Evolutionary conservation across 345 rosid genomes (phyloP).

Genomic region (Streptanthus diversifolius): DNA sequence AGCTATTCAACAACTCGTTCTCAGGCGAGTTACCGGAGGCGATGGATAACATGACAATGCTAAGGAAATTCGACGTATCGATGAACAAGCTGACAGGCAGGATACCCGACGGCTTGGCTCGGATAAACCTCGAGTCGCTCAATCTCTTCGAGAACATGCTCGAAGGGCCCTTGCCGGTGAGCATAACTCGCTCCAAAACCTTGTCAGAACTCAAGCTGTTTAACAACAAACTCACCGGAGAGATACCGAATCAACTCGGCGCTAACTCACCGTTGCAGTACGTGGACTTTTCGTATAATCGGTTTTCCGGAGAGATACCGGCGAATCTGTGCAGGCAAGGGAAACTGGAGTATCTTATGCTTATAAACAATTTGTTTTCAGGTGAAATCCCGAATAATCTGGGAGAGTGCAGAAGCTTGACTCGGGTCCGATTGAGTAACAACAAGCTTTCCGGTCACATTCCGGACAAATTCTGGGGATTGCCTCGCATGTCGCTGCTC

Average conservation of each 20-base stretch:
- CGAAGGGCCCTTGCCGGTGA: conserved; percentile 64
- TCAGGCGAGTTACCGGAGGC: conserved; percentile 58
- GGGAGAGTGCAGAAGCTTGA: conserved; percentile 58
- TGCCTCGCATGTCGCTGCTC: conserved; percentile 57
- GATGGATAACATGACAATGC: conserved; percentile 46
- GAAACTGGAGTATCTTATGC: conserved; percentile 45
- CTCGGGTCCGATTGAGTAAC: conserved; percentile 57
- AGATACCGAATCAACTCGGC: conserved; percentile 64
- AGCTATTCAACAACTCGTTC: conserved; percentile 66
- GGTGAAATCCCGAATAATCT: conserved; percentile 61
- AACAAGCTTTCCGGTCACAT: conserved; percentile 56
- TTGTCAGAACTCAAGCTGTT: conserved; percentile 65
- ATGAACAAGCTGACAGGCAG: conserved; percentile 56
- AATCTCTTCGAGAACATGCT: conserved; percentile 61
- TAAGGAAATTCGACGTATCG: conserved; percentile 62
- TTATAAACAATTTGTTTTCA: conserved; percentile 64
- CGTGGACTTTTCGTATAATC: conserved; percentile 64
- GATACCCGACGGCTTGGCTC: conserved; percentile 60
- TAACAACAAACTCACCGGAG: conserved; percentile 63
- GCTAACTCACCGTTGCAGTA: conserved; percentile 45
- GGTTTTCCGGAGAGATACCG: conserved; percentile 63
- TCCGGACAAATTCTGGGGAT: conserved; percentile 70
- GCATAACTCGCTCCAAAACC: conserved; percentile 51
- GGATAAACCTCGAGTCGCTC: conserved; percentile 56
- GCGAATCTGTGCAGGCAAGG: conserved; percentile 53